phyloP scores from a whole-genome alignment of 2,329 filamentous ascomycete species.

The Neofusicoccum kwambonambiense region DNA sequence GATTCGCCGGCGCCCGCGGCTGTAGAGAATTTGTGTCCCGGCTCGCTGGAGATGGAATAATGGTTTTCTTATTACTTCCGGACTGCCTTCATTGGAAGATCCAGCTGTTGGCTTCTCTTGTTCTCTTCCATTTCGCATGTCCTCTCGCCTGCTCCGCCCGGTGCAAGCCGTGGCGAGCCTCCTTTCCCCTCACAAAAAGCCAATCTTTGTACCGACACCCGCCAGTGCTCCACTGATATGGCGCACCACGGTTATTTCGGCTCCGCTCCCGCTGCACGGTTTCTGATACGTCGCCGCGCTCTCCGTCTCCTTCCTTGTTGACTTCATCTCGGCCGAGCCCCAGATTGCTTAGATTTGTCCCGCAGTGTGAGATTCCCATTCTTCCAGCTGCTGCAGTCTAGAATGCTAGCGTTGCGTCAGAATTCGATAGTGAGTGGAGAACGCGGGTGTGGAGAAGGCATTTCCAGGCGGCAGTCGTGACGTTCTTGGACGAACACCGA shows the following conservation, averaged over 20 bases:
- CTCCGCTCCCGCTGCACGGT: background rate
- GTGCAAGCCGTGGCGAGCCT: background rate
- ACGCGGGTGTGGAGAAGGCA: background rate
- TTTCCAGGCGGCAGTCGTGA: background rate
- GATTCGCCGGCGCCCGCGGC: background rate
- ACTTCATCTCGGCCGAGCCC: background rate
- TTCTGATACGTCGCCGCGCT: background rate
- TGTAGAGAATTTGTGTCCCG: too few species aligned
- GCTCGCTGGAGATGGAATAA: too few species aligned
- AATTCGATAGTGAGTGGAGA: background rate
- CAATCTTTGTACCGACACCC: background rate
- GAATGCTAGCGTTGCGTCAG: background rate
- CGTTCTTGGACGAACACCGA: background rate
- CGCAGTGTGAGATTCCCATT: background rate
- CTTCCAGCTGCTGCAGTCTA: background rate
- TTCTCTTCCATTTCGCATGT: background rate
- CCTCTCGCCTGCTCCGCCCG: background rate
- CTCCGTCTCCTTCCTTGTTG: background rate
- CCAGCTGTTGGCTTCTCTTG: background rate
- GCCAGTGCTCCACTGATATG: background rate
- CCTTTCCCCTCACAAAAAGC: background rate
- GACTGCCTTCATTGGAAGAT: too few species aligned
- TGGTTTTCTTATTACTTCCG: too few species aligned
- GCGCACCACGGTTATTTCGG: background rate
- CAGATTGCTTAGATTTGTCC: background rate